Conservation (phyloP, 1,284 basidiomycete genomes). For the Hymenochaete sp. region DNA sequence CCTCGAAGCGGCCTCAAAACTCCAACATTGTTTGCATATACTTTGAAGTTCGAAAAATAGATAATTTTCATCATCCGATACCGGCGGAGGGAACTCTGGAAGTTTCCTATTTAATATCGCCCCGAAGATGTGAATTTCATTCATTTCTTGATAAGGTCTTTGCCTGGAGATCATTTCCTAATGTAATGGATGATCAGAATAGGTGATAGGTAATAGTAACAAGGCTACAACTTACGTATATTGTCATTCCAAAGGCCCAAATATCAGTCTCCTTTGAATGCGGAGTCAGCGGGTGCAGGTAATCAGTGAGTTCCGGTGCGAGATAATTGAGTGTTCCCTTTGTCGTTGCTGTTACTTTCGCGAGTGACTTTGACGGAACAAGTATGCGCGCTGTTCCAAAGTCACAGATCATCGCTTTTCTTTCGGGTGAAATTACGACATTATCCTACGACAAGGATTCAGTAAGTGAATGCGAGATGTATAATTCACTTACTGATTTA, state of each 20-base stretch:
- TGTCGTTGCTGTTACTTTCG: background rate
- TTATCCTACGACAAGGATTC: slow-evolving; percentile 5
- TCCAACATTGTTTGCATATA: no score
- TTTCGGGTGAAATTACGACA: background rate
- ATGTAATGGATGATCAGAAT: background rate
- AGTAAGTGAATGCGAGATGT: background rate
- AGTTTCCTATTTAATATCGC: background rate
- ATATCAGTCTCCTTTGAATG: no score
- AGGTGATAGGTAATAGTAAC: no score
- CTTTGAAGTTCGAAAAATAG: no score
- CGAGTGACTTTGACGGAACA: background rate
- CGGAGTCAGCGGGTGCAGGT: no score
- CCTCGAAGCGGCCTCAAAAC: no score
- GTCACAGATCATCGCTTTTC: slow-evolving; percentile 7
- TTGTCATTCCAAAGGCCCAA: no score
- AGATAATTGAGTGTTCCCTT: background rate
- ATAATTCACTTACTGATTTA: slow-evolving; percentile 5
- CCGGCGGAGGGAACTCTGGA: background rate
- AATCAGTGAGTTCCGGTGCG: background rate
- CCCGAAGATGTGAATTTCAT: background rate
- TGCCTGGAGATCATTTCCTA: slow-evolving; percentile 2
- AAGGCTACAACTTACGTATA: no score
- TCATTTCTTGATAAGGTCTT: background rate
- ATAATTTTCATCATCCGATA: no score
- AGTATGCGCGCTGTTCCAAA: slow-evolving; percentile 5